These are phyloP conservation scores for Prinsepia uniflora DNA, from an alignment of 306 rosid species.

Conservation along the genomic window DNA sequence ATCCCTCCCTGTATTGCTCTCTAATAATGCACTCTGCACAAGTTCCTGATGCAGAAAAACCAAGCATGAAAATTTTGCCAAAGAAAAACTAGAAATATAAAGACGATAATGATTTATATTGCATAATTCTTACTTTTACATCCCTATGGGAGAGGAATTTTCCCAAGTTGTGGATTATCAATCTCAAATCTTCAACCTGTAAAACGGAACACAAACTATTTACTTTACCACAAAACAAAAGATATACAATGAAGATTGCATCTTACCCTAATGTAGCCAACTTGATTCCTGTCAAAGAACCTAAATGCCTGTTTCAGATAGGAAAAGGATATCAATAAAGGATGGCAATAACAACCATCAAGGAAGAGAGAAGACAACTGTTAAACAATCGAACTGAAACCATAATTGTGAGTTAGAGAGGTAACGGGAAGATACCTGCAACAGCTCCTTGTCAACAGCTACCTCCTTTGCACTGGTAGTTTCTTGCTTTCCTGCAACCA, in stretches of 20 bases:
- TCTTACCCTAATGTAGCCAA: slow-evolving; percentile 78
- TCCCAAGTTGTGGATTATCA: slow-evolving; percentile 74
- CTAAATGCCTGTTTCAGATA: slow-evolving; percentile 73
- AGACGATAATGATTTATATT: neutral
- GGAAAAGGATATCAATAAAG: slow-evolving; percentile 5
- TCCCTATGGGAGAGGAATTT: slow-evolving; percentile 90
- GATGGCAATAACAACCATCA: neutral
- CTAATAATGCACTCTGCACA: slow-evolving; percentile 92
- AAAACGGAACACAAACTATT: slow-evolving; percentile 16
- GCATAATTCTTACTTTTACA: slow-evolving; percentile 60
- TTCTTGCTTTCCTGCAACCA: slow-evolving; percentile 49
- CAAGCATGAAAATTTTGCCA: slow-evolving; percentile 9
- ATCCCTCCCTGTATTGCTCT: slow-evolving; percentile 94
- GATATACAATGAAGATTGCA: neutral
- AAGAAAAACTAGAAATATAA: neutral
- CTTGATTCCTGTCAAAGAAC: slow-evolving; percentile 81
- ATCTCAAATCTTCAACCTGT: slow-evolving; percentile 96
- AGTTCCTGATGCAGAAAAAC: slow-evolving; percentile 64
- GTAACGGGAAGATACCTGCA: slow-evolving; percentile 52
- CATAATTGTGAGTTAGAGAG: neutral
- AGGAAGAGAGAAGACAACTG: neutral
- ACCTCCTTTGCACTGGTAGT: slow-evolving; percentile 44
- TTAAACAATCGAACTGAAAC: neutral
- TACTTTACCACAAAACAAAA: slow-evolving; percentile 5
- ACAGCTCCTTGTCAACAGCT: slow-evolving; percentile 67